phyloP scores from a whole-genome alignment of 2,329 filamentous ascomycete genomes.

The Trichophyton rubrum region DNA sequence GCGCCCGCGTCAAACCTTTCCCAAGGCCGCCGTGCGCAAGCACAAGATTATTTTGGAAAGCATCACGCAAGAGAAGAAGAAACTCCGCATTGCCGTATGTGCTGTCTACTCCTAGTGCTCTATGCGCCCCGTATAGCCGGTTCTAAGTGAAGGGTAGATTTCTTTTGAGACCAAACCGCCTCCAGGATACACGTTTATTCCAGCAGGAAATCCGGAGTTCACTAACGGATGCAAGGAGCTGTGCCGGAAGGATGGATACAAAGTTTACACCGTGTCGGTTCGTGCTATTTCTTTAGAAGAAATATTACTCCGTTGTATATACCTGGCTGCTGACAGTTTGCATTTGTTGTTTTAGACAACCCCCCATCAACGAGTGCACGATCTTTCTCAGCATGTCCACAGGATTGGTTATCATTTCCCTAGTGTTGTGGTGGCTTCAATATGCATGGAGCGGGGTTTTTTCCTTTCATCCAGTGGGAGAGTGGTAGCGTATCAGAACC shows the following conservation, averaged over 20 bases:
- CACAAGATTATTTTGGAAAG: constrained; percentile 49
- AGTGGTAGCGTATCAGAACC: constrained; percentile 29
- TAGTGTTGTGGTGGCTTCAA: constrained; percentile 44
- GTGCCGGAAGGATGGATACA: constrained; percentile 42
- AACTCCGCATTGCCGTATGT: constrained; percentile 42
- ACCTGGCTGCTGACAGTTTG: background rate
- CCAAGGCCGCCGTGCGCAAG: constrained; percentile 27
- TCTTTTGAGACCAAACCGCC: constrained; percentile 45
- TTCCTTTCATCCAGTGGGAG: constrained; percentile 37
- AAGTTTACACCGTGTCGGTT: constrained; percentile 50
- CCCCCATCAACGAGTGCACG: constrained; percentile 38
- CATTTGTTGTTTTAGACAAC: constrained; percentile 29
- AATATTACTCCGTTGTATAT: background rate
- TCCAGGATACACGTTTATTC: constrained; percentile 49
- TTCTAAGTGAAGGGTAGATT: constrained; percentile 36
- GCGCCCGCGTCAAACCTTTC: constrained; percentile 23
- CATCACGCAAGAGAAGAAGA: constrained; percentile 48
- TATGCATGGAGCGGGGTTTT: constrained; percentile 39
- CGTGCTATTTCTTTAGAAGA: constrained; percentile 20
- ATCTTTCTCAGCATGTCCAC: constrained; percentile 48
- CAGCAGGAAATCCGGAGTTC: constrained; percentile 47
- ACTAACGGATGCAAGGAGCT: constrained; percentile 49
- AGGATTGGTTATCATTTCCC: constrained; percentile 53
- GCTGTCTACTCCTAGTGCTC: constrained; percentile 1
- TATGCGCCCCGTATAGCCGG: background rate